A percentile compares a stretch with the other conserved stretches of the same genome.
phyloP scores from a whole-genome alignment of 306 rosid genomes.

The Spatholobus suberectus region DNA sequence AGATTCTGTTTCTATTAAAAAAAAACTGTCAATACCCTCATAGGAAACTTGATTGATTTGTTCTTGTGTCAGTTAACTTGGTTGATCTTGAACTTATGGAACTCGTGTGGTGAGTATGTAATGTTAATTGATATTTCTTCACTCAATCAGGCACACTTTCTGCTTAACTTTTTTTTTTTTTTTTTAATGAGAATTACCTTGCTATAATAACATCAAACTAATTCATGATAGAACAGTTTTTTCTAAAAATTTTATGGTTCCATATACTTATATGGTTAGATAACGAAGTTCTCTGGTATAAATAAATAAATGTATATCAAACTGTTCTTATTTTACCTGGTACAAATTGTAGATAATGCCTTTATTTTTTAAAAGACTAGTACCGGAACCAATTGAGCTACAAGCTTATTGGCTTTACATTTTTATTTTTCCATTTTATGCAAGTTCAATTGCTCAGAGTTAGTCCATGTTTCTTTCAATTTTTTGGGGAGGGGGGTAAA shows the following conservation, averaged over 20 bases:
- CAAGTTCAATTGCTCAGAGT: conserved; percentile 22
- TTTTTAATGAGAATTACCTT: conserved; percentile 5
- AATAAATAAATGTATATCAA: neutral
- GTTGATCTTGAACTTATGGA: conserved; percentile 27
- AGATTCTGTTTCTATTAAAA: conserved; percentile 1
- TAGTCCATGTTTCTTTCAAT: neutral
- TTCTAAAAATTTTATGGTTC: neutral
- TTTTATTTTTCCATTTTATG: conserved; percentile 20
- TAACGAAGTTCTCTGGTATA: conserved; percentile 21
- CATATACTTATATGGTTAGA: neutral
- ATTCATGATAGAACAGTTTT: neutral
- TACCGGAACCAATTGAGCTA: neutral
- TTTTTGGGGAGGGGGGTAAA: neutral
- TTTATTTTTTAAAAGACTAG: neutral
- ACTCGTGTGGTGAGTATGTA: neutral
- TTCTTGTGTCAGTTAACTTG: conserved; percentile 3
- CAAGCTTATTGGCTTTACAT: conserved; percentile 4
- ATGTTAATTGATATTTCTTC: neutral
- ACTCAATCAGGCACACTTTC: neutral
- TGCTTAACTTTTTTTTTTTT: neutral
- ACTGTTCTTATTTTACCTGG: conserved; percentile 26
- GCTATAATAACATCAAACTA: neutral
- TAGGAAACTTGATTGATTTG: neutral
- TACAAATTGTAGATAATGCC: conserved; percentile 2
- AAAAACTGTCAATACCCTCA: neutral